phyloP scores from a whole-genome alignment of 148 eudicot genomes.

The Cornus controversa region DNA sequence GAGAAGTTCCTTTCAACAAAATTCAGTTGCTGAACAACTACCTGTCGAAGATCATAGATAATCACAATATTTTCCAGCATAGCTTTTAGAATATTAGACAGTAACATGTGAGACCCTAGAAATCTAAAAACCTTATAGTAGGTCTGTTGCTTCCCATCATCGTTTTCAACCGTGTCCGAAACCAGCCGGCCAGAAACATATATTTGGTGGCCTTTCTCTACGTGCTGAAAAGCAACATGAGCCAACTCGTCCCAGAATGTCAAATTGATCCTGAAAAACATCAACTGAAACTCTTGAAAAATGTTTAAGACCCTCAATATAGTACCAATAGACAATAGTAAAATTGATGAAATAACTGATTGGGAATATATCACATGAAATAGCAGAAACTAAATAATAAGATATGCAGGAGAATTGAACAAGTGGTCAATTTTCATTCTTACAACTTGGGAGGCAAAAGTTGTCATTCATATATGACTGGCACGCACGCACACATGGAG shows the following conservation, averaged over 20 bases:
- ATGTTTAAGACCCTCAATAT: neutral
- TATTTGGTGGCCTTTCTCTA: slow-evolving; percentile 80
- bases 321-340: neutral
- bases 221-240: slow-evolving; percentile 72
- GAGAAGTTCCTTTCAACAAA: slow-evolving; percentile 63
- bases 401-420: neutral
- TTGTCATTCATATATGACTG: neutral
- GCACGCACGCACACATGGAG: too few relatives aligned
- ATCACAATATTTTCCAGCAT: neutral
- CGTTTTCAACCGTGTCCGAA: slow-evolving; percentile 66
- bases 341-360: neutral
- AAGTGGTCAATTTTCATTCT: neutral
- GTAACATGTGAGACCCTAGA: neutral
- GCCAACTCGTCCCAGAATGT: slow-evolving; percentile 94
- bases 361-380: neutral
- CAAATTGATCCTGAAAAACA: slow-evolving; percentile 68
- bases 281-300: neutral
- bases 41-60: slow-evolving; percentile 39
- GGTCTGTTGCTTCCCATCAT: slow-evolving; percentile 78
- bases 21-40: slow-evolving; percentile 79
- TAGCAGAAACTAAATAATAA: neutral
- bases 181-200: slow-evolving; percentile 81
- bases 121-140: slow-evolving; percentile 60
- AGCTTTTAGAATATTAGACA: neutral
- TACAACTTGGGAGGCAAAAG: neutral